Base-by-base conservation (phyloP, 441 rosid species). In the Corymbia citriodora region DNA sequence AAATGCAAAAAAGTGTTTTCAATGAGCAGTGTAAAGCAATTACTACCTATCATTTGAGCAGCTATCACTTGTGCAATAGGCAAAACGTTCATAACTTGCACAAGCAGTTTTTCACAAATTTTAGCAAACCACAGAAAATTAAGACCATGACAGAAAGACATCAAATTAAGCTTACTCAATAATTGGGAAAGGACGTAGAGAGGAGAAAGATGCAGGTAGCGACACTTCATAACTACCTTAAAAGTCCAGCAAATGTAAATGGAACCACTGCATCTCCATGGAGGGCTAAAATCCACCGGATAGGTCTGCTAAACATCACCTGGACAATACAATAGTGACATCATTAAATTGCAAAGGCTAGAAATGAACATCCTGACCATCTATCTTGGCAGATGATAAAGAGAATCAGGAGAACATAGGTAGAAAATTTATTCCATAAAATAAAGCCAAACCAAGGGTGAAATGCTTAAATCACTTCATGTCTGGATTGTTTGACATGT, bases 261-360 rank as follows among this genome's bases (percentile, higher is more conserved):
- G 99, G 99, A 92, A 98, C 96, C 90, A 96, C 92, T 87, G 92
- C 93, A 90, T 95, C 97, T 90, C 99, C 99, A 90, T 97, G 99
- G 91, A 98, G 93, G 92, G 99, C 98, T 97, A 97, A 91, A 92
- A 98, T 94, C 99, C 99, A 98, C 92, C 99, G 98, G 91, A 98
- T 91, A 83, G 99, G 99, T 91, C 99, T 94, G 94, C 99, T 96
- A 94, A 98, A 97, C 93, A 94, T 85, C 83, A 96, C 95, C 99
- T 98, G 93, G 87, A 94, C 87, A 88, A 81, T 61, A 36, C 59
- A 91, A 54, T 65, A 88, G 55, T 59, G 85, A 40, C 21, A 21
- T 82, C 45, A 61, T 52, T 31, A 53, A 89, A 68, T 87, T 59
- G 72, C 65, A 23, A 83, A 65, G 88, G 36, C n/a, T 55, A 40